Evolutionary conservation across 2,329 filamentous ascomycete species (phyloP).

Genomic region (Neopestalotiopsis rosae): DNA sequence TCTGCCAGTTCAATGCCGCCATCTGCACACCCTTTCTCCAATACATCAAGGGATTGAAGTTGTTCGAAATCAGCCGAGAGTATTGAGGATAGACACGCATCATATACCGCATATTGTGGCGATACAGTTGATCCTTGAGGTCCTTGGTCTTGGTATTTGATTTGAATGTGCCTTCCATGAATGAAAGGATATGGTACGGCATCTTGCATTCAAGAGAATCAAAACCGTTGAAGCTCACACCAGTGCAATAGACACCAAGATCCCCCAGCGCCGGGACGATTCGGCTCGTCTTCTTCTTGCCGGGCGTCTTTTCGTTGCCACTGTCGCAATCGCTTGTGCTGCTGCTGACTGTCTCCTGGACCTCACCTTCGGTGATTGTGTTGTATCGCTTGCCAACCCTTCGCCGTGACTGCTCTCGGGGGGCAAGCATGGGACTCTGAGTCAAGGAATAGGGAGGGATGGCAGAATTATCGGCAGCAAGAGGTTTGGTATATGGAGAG

Average conservation of each 20-base stretch:
- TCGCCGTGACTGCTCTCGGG: constrained; percentile 56
- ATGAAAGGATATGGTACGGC: constrained; percentile 95
- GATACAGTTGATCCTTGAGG: constrained; percentile 78
- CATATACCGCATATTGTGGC: constrained; percentile 89
- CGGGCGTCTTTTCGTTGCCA: constrained; percentile 59
- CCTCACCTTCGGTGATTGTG: constrained; percentile 62
- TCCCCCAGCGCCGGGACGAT: constrained; percentile 84
- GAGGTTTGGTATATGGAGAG: constrained; percentile 73
- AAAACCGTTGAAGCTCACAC: constrained; percentile 85
- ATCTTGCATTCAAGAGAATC: constrained; percentile 78
- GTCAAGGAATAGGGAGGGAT: constrained; percentile 58
- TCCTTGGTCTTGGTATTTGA: constrained; percentile 78
- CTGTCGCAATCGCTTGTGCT: constrained; percentile 83
- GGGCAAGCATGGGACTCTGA: constrained; percentile 58
- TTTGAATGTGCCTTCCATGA: constrained; percentile 88
- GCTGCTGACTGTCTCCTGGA: constrained; percentile 60
- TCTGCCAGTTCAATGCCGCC: constrained; percentile 98
- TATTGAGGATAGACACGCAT: constrained; percentile 94
- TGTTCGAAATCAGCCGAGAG: constrained; percentile 82
- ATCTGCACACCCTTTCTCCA: constrained; percentile 98
- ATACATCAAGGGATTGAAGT: constrained; percentile 92
- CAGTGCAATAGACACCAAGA: constrained; percentile 77
- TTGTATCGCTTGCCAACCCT: constrained; percentile 58
- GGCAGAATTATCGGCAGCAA: constrained; percentile 61
- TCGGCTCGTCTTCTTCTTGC: constrained; percentile 76